Percentiles rank a stretch among this genome's conserved stretches.
These are phyloP conservation scores for Mallotus japonicus DNA, from an alignment of 441 rosid genomes.

Conservation along the genomic window DNA sequence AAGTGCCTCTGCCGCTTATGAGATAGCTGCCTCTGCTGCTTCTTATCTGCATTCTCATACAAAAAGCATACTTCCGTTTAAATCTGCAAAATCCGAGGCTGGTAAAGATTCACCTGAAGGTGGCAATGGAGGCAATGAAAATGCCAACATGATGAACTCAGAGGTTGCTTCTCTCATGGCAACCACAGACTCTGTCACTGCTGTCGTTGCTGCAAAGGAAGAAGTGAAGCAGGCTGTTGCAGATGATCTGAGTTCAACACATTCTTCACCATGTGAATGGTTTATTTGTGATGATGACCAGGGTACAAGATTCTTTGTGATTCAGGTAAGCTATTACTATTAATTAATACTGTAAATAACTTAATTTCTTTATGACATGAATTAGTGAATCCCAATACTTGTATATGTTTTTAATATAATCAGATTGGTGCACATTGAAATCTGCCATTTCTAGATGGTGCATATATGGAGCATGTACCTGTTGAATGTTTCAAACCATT, in stretches of 20 bases:
- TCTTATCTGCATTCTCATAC: conserved; percentile 80
- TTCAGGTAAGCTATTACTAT: conserved; percentile 55
- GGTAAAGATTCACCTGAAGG: conserved; percentile 26
- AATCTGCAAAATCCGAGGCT: conserved; percentile 34
- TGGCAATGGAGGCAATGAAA: conserved; percentile 22
- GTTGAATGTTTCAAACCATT: background rate
- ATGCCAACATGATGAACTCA: conserved; percentile 31
- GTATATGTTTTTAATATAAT: background rate
- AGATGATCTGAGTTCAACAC: conserved; percentile 71
- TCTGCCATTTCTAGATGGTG: background rate
- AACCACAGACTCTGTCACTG: conserved; percentile 90
- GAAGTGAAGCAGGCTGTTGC: conserved; percentile 99
- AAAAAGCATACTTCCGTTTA: conserved; percentile 64
- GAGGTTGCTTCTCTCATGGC: conserved; percentile 73
- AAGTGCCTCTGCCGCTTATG: conserved; percentile 70
- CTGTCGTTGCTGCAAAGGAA: conserved; percentile 92
- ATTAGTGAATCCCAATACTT: background rate
- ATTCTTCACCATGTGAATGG: conserved; percentile 89
- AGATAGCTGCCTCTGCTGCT: conserved; percentile 86
- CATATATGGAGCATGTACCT: background rate
- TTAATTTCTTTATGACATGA: background rate
- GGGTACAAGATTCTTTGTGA: conserved; percentile 77
- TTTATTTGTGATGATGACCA: conserved; percentile 83
- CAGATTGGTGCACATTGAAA: background rate
- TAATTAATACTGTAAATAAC: background rate